Evolutionary conservation across 768 basidiomycete species (phyloP), one percentile per base, ranked within the genome.

Genomic region (Mycena epipterygia): DNA sequence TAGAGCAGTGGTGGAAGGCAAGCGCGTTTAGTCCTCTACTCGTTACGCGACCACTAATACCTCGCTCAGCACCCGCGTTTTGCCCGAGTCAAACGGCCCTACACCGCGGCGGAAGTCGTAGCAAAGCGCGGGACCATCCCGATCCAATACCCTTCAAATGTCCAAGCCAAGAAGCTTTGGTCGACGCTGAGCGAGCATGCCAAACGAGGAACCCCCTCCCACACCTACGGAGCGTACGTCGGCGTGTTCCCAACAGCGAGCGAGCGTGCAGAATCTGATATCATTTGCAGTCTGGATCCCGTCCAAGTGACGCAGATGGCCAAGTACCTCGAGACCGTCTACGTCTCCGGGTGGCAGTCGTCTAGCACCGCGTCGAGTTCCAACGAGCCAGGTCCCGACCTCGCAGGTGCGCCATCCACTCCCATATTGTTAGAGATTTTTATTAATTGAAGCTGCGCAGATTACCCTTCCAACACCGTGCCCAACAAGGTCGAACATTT

Each of bases 221-320:
- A 97, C 79, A 99, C 98, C 71, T 99, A 99, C 78, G 98, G 98
- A 84, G 97, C 97, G 96, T 98, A 80, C 89, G 97, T 93, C 39
- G n/a, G 23, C 25, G 48, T n/a, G 30, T 56, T 16, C 66, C 29
- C 58, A 23, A n/a, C n/a, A n/a, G n/a, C n/a, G 25, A 33, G 14
- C 37, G 13, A 52, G 37, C 16, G 33, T 53, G 57, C 66, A 55
- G 46, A 35, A 27, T 64, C 41, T 63, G 21, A 25, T 30, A n/a
- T 25, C 7, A 14, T 33, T 7, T 62, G n/a, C 75, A 98, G 97
- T 25, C 91, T 99, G 73, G 98, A 99, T 80, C 95, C 97, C 0
- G 96, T 99, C 8, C 98, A 99, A 82, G 89, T 98, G 56, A 98
- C 97, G 0, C 98, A 99, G 83, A 99, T 99, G 98, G 97, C 97